A percentile compares a stretch with the other conserved stretches of the same genome.
Evolutionary conservation across 768 basidiomycete species (phyloP).

Genomic region (Paxillus rubicundulus): DNA sequence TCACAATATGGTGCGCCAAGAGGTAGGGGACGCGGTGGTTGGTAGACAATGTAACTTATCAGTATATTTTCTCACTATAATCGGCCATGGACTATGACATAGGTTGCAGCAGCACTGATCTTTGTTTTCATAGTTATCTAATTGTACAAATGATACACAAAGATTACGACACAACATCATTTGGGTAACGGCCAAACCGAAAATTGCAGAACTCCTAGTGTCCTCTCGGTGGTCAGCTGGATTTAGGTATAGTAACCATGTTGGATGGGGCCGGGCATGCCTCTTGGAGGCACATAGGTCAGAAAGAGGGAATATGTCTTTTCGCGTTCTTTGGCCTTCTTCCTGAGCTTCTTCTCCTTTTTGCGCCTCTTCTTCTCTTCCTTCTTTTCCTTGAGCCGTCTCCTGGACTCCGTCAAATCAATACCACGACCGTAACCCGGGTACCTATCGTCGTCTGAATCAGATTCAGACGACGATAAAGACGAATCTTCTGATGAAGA

Average conservation of each 20-base stretch:
- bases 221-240: neutral
- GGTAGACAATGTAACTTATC: constrained; percentile 35
- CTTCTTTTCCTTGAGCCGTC: constrained; percentile 51
- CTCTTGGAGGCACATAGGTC: constrained; percentile 43
- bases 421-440: constrained; percentile 44
- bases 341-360: constrained; percentile 62
- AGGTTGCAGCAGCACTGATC: neutral
- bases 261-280: constrained; percentile 22
- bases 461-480: constrained; percentile 40
- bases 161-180: constrained; percentile 5
- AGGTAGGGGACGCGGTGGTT: constrained; percentile 51
- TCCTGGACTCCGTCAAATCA: constrained; percentile 50
- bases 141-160: constrained; percentile 14
- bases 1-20: constrained; percentile 31
- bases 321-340: constrained; percentile 56
- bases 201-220: neutral
- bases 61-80: constrained; percentile 18
- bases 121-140: constrained; percentile 11
- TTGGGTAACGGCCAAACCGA: neutral
- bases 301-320: constrained; percentile 66
- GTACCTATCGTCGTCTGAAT: constrained; percentile 42
- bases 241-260: constrained; percentile 28
- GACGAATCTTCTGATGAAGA: constrained; percentile 39
- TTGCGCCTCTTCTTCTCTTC: constrained; percentile 60
- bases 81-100: constrained; percentile 5